Base-by-base conservation (phyloP, 2,329 filamentous ascomycete genomes). In the Aspergillus jensenii region DNA sequence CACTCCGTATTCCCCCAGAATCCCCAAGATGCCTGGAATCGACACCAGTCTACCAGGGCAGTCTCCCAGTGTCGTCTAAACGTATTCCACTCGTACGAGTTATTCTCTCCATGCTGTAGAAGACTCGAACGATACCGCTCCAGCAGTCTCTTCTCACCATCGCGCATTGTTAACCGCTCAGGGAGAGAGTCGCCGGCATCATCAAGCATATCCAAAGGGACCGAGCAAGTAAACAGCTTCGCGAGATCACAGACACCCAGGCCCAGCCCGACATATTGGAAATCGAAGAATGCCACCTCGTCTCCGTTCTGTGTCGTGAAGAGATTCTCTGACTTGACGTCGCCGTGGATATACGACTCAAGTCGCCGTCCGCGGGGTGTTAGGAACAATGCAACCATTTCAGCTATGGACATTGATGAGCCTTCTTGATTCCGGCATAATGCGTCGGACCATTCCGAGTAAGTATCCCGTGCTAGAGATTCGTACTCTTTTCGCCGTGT, bases 271-370 rank as follows among this genome's bases (percentile, higher is more conserved):
- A 83, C 81, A 62, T 90, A 90, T 63, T 90, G 87, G 56, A 90
- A 90, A 67, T 90, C 87, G 65, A 86, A 89, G 61, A 90, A 87
- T 0, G 84, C 86, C 2, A 86, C 84, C 3, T 74, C 59, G 2
- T 81, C 71, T 1, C 83, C 84, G 0, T 68, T 62, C 0, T 66
- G 57, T 0, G 76, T 84, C 0, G 83, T 84, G 65, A 88, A 88
- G 6, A 89, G 77, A 58, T 90, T 90, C 63, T 89, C 86, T 0
- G 84, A 87, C 69, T 90, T 90, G 52, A 89, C 86, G 56, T 90
- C 87, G 7, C 87, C 87, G 64, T 90, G 87, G 7, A 90, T 83
- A 15, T 84, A 78, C 0, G 86, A 86, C 61, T 87, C 79, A 1
- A 78, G 76, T 1, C 73, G 56, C 14, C 78, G 69, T 7, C 77